Percentiles rank a stretch among this genome's conserved stretches.
Conservation (phyloP, 805 yeast species). For the Jamesozyma rosinii region DNA sequence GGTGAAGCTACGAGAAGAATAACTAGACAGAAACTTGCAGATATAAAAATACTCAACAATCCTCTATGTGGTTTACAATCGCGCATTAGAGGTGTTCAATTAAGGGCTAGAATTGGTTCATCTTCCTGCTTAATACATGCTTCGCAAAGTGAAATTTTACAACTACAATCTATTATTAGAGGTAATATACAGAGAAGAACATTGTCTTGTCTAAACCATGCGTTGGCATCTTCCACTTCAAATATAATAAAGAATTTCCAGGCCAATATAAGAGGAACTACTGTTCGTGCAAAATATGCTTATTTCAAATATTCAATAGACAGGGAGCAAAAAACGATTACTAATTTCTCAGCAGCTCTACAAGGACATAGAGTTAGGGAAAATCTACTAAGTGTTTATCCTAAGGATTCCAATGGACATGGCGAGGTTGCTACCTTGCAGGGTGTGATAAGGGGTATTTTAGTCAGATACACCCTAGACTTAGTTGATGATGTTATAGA, state of each 20-base stretch:
- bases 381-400: not conserved
- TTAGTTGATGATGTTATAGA: conserved; percentile 45
- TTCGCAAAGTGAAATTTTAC: conserved; percentile 26
- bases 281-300: not conserved
- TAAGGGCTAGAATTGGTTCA: not conserved
- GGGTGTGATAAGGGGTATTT: conserved; percentile 53
- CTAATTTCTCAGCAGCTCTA: conserved; percentile 9
- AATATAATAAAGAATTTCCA: not conserved
- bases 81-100: conserved; percentile 11
- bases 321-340: conserved; percentile 4
- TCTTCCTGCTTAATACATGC: not conserved
- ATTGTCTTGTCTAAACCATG: not conserved
- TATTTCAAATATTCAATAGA: conserved; percentile 20
- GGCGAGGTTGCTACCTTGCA: conserved; percentile 40
- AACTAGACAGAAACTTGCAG: not conserved
- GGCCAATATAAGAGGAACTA: not conserved
- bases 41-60: conserved; percentile 3
- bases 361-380: conserved; percentile 8
- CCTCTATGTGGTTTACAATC: conserved; percentile 18
- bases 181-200: conserved; percentile 21
- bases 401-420: not conserved
- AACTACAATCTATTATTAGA: conserved; percentile 56
- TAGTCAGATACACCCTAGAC: conserved; percentile 49
- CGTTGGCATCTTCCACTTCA: not conserved
- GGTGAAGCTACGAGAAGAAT: conserved; percentile 31